A percentile compares a stretch with the other conserved stretches of the same genome.
phyloP scores from a whole-genome alignment of 1,284 basidiomycete genomes.

The Fomitiporia mediterranea region DNA sequence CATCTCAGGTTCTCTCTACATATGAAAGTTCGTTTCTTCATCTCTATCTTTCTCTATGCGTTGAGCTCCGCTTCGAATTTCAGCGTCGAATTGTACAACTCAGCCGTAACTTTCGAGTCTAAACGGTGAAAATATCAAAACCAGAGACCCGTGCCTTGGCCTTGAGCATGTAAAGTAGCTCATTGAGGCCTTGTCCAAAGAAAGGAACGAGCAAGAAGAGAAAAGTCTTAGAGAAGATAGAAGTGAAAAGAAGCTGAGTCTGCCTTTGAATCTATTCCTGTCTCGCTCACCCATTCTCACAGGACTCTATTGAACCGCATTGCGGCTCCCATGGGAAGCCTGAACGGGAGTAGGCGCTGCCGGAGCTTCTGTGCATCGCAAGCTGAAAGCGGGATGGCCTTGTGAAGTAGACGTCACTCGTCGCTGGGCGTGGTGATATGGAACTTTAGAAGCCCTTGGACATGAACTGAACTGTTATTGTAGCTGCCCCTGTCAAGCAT shows the following conservation, averaged over 20 bases:
- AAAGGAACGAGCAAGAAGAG: not conserved
- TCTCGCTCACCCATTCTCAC: not conserved
- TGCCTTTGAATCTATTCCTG: slow-evolving; percentile 8
- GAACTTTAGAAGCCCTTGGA: not conserved
- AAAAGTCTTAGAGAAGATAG: not conserved
- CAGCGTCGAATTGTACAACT: not conserved
- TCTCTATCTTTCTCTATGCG: not conserved
- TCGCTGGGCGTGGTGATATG: slow-evolving; percentile 1
- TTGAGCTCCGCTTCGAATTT: not conserved
- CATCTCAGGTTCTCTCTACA: not conserved
- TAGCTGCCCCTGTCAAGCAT: not conserved
- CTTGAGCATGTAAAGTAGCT: not conserved
- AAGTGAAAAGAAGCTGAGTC: not conserved
- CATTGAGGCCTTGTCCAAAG: not conserved
- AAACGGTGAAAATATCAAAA: not conserved
- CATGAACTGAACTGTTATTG: not conserved
- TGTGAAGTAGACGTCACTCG: slow-evolving; percentile 7
- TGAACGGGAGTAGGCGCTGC: not conserved
- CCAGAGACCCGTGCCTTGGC: not conserved
- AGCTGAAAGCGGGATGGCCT: not conserved
- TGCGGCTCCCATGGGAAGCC: slow-evolving; percentile 1
- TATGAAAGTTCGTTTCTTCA: not conserved
- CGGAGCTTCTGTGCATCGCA: not conserved
- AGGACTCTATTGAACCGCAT: not conserved
- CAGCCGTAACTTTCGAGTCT: not conserved